phyloP scores from a whole-genome alignment of 352 stramenopile species.

The Phytopythium helicoides region DNA sequence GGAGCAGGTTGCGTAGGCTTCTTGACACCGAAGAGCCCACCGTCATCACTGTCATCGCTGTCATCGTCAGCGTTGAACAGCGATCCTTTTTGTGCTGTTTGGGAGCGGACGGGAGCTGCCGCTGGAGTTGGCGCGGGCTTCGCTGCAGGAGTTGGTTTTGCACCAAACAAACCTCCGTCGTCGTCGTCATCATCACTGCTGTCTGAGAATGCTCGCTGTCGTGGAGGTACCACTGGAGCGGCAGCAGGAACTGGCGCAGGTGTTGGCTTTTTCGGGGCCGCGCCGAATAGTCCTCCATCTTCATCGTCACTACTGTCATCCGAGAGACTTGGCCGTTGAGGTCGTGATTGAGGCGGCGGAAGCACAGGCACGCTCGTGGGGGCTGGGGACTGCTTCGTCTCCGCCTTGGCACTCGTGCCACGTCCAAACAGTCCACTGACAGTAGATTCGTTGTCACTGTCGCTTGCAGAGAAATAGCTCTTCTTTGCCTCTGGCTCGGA shows the following conservation, averaged over 20 bases:
- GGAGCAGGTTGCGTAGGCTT: constrained; percentile 7
- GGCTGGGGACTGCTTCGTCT: constrained; percentile 9
- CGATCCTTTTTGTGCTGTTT: constrained; percentile 29
- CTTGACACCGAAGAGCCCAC: constrained; percentile 31
- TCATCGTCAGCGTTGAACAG: constrained; percentile 57
- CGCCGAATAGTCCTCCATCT: constrained; percentile 50
- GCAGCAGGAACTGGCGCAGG: constrained; percentile 6
- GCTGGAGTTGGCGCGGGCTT: constrained; percentile 7
- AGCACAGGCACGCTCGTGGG: constrained; percentile 14
- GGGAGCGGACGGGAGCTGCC: constrained; percentile 6
- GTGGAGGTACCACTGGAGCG: constrained; percentile 5
- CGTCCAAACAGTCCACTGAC: constrained; percentile 36
- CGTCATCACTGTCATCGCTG: constrained; percentile 50
- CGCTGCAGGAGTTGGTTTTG: constrained; percentile 18
- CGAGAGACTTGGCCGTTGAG: constrained; percentile 39
- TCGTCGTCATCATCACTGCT: constrained; percentile 38
- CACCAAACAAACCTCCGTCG: constrained; percentile 53
- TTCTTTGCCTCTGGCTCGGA: constrained; percentile 16
- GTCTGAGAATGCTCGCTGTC: constrained; percentile 23
- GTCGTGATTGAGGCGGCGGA: constrained; percentile 12
- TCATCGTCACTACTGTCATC: constrained; percentile 52
- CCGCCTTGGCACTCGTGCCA: constrained; percentile 14
- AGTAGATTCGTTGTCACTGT: constrained; percentile 35
- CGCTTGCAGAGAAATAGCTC: constrained; percentile 27
- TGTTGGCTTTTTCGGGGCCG: constrained; percentile 21